These are phyloP conservation scores for Alloascoidea hylecoeti DNA, from an alignment of 805 yeast species.

Conservation along the genomic window DNA sequence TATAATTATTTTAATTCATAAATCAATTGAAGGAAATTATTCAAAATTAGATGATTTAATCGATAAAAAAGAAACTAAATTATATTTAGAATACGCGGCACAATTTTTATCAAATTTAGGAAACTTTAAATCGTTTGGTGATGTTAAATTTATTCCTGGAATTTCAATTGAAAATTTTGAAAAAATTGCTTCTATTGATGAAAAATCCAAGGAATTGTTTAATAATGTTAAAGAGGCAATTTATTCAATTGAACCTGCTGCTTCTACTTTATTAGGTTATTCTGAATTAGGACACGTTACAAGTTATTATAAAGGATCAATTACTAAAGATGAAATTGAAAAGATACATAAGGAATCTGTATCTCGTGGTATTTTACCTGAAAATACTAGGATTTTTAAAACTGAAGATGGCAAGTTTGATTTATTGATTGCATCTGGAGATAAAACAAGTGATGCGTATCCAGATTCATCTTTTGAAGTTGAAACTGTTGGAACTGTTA, in stretches of 20 bases:
- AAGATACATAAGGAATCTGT: conserved; percentile 56
- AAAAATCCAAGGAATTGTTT: conserved; percentile 20
- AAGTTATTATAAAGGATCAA: conserved; percentile 50
- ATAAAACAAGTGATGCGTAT: conserved; percentile 25
- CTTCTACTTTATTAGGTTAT: conserved; percentile 53
- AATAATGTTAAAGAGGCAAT: conserved; percentile 30
- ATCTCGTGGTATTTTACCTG: conserved; percentile 51
- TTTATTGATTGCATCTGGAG: conserved; percentile 58
- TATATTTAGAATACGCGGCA: conserved; percentile 46
- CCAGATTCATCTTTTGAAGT: conserved; percentile 30
- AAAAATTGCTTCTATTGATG: conserved; percentile 24
- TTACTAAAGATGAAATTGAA: conserved; percentile 47
- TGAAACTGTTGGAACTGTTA: conserved; percentile 22
- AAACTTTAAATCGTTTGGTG: conserved; percentile 82
- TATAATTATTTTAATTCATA: conserved; percentile 46
- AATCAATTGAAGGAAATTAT: conserved; percentile 31
- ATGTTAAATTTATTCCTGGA: conserved; percentile 70
- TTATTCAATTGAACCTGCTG: conserved; percentile 33
- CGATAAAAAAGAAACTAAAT: conserved; percentile 21
- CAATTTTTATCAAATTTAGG: conserved; percentile 53
- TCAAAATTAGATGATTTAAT: conserved; percentile 20
- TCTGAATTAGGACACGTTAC: conserved; percentile 66
- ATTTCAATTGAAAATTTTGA: conserved; percentile 33
- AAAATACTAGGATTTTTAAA: conserved; percentile 67
- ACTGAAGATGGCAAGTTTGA: conserved; percentile 28